A percentile compares a stretch with the other conserved stretches of the same genome.
Evolutionary conservation across 2,329 filamentous ascomycete genomes (phyloP).

Genomic region (Ophiostoma piceae): DNA sequence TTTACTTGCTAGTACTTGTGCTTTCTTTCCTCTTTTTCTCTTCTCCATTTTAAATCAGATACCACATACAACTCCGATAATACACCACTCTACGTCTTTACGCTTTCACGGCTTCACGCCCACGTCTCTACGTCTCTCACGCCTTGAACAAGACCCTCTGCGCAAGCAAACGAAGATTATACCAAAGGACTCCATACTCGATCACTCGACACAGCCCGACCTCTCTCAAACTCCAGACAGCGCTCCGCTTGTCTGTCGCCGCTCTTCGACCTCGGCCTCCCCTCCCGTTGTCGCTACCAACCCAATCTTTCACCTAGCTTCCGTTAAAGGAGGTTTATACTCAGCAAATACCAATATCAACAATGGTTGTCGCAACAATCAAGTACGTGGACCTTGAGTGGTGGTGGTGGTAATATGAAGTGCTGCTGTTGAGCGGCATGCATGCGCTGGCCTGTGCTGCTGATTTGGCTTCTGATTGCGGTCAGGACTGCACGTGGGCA

Average conservation of each 20-base stretch:
- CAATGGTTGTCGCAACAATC: slow-evolving; percentile 59
- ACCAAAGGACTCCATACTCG: background rate
- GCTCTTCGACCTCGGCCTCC: slow-evolving; percentile 7
- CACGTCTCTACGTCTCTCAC: background rate
- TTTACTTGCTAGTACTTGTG: background rate
- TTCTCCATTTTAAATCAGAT: slow-evolving; percentile 13
- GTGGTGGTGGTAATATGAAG: background rate
- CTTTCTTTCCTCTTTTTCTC: background rate
- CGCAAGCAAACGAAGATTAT: slow-evolving; percentile 3
- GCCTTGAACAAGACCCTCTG: slow-evolving; percentile 1
- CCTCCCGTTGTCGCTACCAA: background rate
- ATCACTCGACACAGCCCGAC: background rate
- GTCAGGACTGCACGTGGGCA: background rate
- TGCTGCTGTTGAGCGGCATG: background rate
- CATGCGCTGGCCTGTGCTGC: background rate
- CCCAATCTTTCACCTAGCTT: background rate
- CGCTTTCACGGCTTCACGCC: too few relatives aligned
- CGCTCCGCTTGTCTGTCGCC: slow-evolving; percentile 5
- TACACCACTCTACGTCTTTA: background rate
- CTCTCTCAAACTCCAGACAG: slow-evolving; percentile 1
- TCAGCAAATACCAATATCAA: background rate
- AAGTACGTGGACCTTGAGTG: slow-evolving; percentile 45
- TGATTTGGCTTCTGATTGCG: background rate
- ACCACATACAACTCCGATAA: slow-evolving; percentile 4
- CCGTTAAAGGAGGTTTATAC: background rate